Conservation (phyloP, 768 basidiomycete species). For the Termitomyces sp. region DNA sequence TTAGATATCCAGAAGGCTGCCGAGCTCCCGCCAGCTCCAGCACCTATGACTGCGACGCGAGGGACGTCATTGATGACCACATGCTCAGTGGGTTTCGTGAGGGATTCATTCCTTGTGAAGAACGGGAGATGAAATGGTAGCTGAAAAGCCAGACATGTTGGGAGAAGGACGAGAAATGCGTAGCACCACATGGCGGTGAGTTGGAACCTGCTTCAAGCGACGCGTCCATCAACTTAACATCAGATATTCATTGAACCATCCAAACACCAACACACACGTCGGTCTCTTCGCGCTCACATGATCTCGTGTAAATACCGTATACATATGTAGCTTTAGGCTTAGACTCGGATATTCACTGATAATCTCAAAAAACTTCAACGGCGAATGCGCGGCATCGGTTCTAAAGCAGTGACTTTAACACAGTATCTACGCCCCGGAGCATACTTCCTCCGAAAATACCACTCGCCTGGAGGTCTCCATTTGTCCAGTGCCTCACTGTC, state of each 20-base stretch:
- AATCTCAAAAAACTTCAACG: too few species aligned
- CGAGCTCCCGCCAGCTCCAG: constrained; percentile 83
- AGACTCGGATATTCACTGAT: too few species aligned
- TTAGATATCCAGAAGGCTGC: constrained; percentile 84
- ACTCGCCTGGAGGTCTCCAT: too few species aligned
- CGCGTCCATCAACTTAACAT: constrained; percentile 23
- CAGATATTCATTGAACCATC: not conserved
- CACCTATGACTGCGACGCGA: constrained; percentile 84
- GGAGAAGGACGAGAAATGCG: constrained; percentile 29
- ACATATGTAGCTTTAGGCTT: too few species aligned
- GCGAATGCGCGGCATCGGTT: too few species aligned
- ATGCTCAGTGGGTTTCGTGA: constrained; percentile 13
- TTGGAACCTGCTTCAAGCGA: not conserved
- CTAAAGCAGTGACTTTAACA: too few species aligned
- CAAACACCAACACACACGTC: not conserved
- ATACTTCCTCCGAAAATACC: too few species aligned
- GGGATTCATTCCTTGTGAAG: constrained; percentile 35
- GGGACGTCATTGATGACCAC: constrained; percentile 30
- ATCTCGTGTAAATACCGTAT: too few species aligned
- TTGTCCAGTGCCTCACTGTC: not conserved
- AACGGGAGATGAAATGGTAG: constrained; percentile 59
- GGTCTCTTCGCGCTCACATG: too few species aligned
- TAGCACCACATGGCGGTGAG: constrained; percentile 18
- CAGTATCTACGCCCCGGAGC: too few species aligned
- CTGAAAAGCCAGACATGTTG: constrained; percentile 36